phyloP scores from a whole-genome alignment of 176 grass and related monocot genomes.

The Avena atlantica region DNA sequence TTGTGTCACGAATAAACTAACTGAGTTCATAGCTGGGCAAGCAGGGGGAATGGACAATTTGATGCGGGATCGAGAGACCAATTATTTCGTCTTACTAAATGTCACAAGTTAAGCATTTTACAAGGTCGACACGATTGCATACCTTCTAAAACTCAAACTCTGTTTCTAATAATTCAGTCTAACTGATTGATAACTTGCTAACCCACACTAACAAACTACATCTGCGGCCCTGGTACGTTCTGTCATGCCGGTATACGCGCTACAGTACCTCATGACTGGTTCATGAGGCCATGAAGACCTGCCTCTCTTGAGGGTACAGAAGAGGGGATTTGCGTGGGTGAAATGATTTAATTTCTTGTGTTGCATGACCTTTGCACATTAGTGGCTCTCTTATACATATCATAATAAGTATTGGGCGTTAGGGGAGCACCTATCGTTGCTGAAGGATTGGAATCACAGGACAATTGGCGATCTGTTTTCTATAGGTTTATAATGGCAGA shows the following conservation, averaged over 20 bases:
- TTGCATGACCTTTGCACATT: conserved; percentile 41
- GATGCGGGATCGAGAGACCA: neutral
- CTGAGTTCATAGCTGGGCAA: neutral
- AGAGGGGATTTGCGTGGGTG: conserved; percentile 29
- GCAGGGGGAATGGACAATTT: conserved; percentile 6
- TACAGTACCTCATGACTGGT: neutral
- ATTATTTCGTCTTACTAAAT: conserved; percentile 12
- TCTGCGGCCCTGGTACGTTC: neutral
- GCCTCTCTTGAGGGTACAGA: conserved; percentile 48
- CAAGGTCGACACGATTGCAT: neutral
- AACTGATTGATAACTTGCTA: neutral
- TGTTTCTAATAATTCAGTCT: neutral
- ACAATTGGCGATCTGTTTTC: conserved; percentile 44
- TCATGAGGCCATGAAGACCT: conserved; percentile 32
- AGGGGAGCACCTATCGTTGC: conserved; percentile 45
- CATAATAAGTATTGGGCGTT: conserved; percentile 41
- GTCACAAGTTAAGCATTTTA: neutral
- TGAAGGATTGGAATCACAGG: conserved; percentile 55
- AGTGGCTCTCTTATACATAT: neutral
- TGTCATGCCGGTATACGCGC: neutral
- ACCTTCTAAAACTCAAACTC: neutral
- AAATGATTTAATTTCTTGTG: conserved; percentile 41
- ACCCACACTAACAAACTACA: conserved; percentile 16
- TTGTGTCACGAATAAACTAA: conserved; percentile 9
- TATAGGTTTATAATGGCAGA: conserved; percentile 44